Evolutionary conservation across 108 stramenopile species (phyloP).

Genomic region (Mediolabrus comicus): DNA sequence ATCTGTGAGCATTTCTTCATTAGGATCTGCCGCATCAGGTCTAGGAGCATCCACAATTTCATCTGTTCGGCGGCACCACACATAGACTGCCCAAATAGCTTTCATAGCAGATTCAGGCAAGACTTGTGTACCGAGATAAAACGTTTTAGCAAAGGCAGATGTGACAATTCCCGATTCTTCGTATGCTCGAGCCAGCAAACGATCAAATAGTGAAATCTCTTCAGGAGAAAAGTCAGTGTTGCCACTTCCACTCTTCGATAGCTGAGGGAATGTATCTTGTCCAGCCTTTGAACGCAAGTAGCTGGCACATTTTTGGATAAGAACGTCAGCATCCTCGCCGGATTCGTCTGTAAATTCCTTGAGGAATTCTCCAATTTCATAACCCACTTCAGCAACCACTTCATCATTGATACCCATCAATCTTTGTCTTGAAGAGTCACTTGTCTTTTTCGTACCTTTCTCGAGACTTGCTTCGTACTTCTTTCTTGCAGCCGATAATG

Average conservation of each 20-base stretch:
- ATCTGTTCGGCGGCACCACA: slow-evolving; percentile 97
- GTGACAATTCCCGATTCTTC: slow-evolving; percentile 96
- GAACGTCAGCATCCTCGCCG: slow-evolving; percentile 29
- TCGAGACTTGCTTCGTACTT: slow-evolving; percentile 29
- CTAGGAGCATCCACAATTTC: slow-evolving; percentile 96
- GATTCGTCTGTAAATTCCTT: slow-evolving; percentile 42
- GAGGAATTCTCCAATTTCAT: slow-evolving; percentile 67
- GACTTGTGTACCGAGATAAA: slow-evolving; percentile 92
- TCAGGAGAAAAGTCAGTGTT: slow-evolving; percentile 23
- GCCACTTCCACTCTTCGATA: slow-evolving; percentile 5
- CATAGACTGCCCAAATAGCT: slow-evolving; percentile 96
- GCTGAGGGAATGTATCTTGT: slow-evolving; percentile 48
- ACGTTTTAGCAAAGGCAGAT: slow-evolving; percentile 94
- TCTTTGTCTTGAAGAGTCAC: slow-evolving; percentile 10
- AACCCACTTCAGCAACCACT: slow-evolving; percentile 83
- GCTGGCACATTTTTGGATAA: slow-evolving; percentile 67
- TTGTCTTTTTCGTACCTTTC: not conserved
- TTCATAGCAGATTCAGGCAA: slow-evolving; percentile 62
- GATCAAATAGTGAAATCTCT: slow-evolving; percentile 43
- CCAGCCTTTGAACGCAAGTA: slow-evolving; percentile 69
- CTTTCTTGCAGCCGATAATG: slow-evolving; percentile 61
- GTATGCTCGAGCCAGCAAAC: slow-evolving; percentile 74
- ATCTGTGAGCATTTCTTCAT: slow-evolving; percentile 80
- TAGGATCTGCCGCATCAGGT: slow-evolving; percentile 52
- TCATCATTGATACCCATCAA: slow-evolving; percentile 89